phyloP scores from a whole-genome alignment of 164 flowering plant genomes.

The Aristolochia californica region DNA sequence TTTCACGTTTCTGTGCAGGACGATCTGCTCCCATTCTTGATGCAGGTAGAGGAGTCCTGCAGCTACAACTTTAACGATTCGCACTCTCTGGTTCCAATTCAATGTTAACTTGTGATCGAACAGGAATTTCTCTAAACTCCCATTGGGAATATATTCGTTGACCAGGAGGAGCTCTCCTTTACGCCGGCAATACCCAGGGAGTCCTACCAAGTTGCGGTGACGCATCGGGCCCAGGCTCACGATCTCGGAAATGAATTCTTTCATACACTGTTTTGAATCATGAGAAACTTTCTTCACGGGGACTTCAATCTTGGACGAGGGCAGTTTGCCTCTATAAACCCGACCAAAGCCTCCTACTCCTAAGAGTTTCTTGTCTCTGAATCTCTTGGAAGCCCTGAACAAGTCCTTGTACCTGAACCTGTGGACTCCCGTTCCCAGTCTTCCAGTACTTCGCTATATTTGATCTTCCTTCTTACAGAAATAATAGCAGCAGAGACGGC shows the following conservation, averaged over 20 bases:
- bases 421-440: conserved; percentile 59
- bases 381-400: conserved; percentile 53
- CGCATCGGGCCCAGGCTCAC: conserved; percentile 55
- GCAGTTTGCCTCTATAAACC: conserved; percentile 61
- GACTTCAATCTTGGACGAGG: conserved; percentile 22
- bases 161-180: conserved; percentile 50
- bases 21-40: conserved; percentile 10
- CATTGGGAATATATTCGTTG: conserved; percentile 69
- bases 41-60: conserved; percentile 10
- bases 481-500: conserved; percentile 12
- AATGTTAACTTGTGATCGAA: conserved; percentile 28
- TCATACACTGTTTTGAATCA: conserved; percentile 48
- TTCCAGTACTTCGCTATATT: conserved; percentile 43
- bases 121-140: conserved; percentile 61
- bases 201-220: conserved; percentile 59
- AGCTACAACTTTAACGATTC: conserved; percentile 9
- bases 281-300: conserved; percentile 66
- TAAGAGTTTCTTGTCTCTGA: conserved; percentile 43
- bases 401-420: conserved; percentile 52
- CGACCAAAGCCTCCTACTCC: conserved; percentile 73
- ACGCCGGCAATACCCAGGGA: conserved; percentile 61
- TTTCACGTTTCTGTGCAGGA: conserved; percentile 12
- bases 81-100: conserved; percentile 51
- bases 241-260: conserved; percentile 60
- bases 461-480: conserved; percentile 15